These are phyloP conservation scores for Wickerhamiella kurtzmanii DNA, from an alignment of 805 yeast genomes.

Conservation along the genomic window DNA sequence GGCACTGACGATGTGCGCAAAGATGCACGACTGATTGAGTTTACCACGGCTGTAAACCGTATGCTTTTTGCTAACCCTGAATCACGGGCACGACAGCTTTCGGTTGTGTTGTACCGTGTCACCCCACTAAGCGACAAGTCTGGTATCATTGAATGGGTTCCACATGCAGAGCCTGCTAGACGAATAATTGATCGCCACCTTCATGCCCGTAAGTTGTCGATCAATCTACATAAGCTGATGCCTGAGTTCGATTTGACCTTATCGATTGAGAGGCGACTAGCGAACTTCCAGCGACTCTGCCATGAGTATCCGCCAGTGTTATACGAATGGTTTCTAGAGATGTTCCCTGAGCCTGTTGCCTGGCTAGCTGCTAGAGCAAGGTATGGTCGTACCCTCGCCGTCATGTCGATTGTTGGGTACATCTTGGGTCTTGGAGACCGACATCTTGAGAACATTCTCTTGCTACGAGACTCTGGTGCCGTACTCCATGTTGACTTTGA, in stretches of 20 bases:
- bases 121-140: conserved; percentile 72
- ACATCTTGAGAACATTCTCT: conserved; percentile 81
- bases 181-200: conserved; percentile 39
- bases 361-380: conserved; percentile 75
- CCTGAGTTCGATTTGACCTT: conserved; percentile 15
- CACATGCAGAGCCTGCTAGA: conserved; percentile 58
- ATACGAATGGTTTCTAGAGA: conserved; percentile 76
- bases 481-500: conserved; percentile 93
- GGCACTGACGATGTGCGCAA: conserved; percentile 84
- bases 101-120: conserved; percentile 74
- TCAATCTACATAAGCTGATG: conserved; percentile 20
- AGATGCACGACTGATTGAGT: conserved; percentile 88
- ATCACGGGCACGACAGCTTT: conserved; percentile 56
- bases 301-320: conserved; percentile 37
- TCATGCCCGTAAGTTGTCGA: conserved; percentile 28
- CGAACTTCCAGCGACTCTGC: conserved; percentile 26
- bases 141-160: conserved; percentile 88
- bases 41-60: conserved; percentile 74
- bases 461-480: conserved; percentile 61
- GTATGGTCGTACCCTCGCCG: conserved; percentile 73
- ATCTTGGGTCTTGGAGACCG: conserved; percentile 91
- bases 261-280: conserved; percentile 20
- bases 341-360: conserved; percentile 73
- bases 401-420: conserved; percentile 95
- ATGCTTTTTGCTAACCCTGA: conserved; percentile 53